Evolutionary conservation across 2,329 filamentous ascomycete species (phyloP).

Genomic region (Venturia asperata): DNA sequence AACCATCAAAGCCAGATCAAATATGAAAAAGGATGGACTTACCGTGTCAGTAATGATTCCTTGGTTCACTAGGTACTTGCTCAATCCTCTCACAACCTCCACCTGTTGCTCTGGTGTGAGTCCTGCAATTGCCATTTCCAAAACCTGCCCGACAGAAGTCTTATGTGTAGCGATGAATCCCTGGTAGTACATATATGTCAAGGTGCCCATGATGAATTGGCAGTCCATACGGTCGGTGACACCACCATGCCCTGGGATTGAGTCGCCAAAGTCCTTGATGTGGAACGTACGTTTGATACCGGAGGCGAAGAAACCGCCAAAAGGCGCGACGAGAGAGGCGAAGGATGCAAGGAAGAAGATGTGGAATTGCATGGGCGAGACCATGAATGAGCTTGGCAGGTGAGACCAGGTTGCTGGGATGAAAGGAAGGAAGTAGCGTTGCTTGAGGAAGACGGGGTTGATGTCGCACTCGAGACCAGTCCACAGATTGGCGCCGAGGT

Average conservation of each 20-base stretch:
- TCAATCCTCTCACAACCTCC: slow-evolving; percentile 59
- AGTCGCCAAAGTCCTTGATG: slow-evolving; percentile 99
- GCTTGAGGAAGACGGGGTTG: slow-evolving; percentile 84
- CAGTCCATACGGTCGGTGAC: slow-evolving; percentile 99
- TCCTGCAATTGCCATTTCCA: slow-evolving; percentile 89
- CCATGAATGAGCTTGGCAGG: slow-evolving; percentile 61
- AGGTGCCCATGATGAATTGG: slow-evolving; percentile 99
- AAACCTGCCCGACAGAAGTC: slow-evolving; percentile 73
- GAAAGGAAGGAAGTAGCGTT: slow-evolving; percentile 61
- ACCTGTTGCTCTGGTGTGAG: slow-evolving; percentile 81
- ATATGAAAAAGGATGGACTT: slow-evolving; percentile 20
- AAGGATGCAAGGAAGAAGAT: slow-evolving; percentile 86
- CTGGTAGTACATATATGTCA: slow-evolving; percentile 97
- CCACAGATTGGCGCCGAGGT: slow-evolving; percentile 88
- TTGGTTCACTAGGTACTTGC: slow-evolving; percentile 59
- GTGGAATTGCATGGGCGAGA: slow-evolving; percentile 89
- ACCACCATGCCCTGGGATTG: slow-evolving; percentile 92
- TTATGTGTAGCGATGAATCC: slow-evolving; percentile 91
- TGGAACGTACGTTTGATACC: slow-evolving; percentile 98
- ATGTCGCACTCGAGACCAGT: slow-evolving; percentile 82
- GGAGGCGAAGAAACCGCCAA: slow-evolving; percentile 96
- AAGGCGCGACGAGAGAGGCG: slow-evolving; percentile 91
- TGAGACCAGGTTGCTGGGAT: slow-evolving; percentile 58
- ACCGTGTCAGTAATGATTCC: slow-evolving; percentile 51
- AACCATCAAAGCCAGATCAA: too few species aligned